Evolutionary conservation across 139 green algal species (phyloP), one percentile per base, ranked within the genome.

Genomic region (Micromonas commoda): DNA sequence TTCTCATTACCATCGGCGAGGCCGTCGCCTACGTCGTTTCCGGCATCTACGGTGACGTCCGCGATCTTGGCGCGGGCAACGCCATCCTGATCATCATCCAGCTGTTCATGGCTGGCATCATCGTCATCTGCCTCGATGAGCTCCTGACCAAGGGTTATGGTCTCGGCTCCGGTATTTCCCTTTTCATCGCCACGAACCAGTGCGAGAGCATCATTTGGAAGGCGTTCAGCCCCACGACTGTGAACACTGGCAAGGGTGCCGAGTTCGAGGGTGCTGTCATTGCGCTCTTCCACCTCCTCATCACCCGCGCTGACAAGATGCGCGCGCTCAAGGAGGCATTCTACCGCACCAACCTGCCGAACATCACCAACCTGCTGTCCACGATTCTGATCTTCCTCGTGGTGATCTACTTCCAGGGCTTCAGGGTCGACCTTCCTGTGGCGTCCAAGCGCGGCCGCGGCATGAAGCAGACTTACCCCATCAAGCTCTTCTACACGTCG

Each of bases 141-240:
- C 89, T 99, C 80, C 87, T 99, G 69, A 79, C 88, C 52, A 88
- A 97, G 84, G 96, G 96, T 65, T 98, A 97, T 82, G 96, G 96
- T 67, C 86, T 99, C 29, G 96, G 96, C 34, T 97, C 90, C 24
- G 96, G 93, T 67, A 99, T 98, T 79, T 98, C 93, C 24, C 92
- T 99, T 45, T 99, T 99, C 90, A 99, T 99, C 76, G 96, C 96
- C 78, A 99, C 96, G 77, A 99, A 99, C 90, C 98, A 98, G 82
- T 99, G 96, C 87, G 96, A 99, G 84, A 92, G 77, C 77, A 98
- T 99, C 85, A 95, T 99, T 87, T 99, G 96, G 96, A 98, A 99
- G 88, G 92, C 96, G 6, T 99, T 99, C 90, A 91, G 87, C 87
- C 71, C 88, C 1, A 95, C 92, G 83, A 94, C 92, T 52, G 85